Percentiles rank a stretch among this genome's conserved stretches.
Evolutionary conservation across 257 asterid genomes (phyloP).

Genomic region (Solanum commersonii): DNA sequence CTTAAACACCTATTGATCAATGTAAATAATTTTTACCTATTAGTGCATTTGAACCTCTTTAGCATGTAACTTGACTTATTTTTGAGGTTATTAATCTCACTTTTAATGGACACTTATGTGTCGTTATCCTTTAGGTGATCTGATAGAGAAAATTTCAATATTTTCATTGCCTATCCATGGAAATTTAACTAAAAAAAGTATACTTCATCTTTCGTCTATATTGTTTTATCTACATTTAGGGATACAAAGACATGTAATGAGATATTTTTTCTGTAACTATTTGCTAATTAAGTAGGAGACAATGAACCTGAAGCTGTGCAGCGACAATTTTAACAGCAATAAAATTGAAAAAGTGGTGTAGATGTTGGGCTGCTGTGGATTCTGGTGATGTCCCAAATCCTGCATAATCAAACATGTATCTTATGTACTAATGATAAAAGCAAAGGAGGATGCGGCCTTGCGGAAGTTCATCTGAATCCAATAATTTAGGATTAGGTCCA

Average conservation of each 20-base stretch:
- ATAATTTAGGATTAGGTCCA: too few species aligned
- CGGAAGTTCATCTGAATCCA: not conserved
- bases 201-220: not conserved
- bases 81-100: not conserved
- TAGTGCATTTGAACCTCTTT: not conserved
- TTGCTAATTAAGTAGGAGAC: not conserved
- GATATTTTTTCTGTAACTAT: not conserved
- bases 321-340: constrained; percentile 59
- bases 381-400: constrained; percentile 92
- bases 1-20: not conserved
- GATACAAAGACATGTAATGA: not conserved
- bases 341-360: constrained; percentile 77
- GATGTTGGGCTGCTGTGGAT: constrained; percentile 66
- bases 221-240: not conserved
- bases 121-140: not conserved
- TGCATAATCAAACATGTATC: constrained; percentile 7
- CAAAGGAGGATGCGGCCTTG: not conserved
- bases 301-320: constrained; percentile 70
- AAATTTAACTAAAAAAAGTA: not conserved
- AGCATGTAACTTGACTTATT: not conserved
- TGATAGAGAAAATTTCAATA: not conserved
- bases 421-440: not conserved
- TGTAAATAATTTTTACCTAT: too few species aligned
- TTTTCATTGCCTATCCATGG: not conserved
- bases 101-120: not conserved